Percentiles rank a stretch among this genome's conserved stretches.
Conservation (phyloP, 2,329 filamentous ascomycete genomes). For the Trichoderma arundinaceum region DNA sequence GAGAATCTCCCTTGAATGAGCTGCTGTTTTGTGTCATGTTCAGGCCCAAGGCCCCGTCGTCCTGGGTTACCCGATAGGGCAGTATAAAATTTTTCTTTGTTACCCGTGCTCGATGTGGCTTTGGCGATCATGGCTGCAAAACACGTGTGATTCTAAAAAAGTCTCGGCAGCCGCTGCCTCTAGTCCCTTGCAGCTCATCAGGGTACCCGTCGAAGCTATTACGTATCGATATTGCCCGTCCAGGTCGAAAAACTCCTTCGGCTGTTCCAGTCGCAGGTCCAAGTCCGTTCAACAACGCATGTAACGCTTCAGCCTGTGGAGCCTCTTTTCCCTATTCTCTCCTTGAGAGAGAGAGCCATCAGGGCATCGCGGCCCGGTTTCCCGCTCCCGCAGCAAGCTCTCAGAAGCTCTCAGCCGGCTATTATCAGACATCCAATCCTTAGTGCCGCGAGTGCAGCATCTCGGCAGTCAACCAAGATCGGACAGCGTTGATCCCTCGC, state of each 20-base stretch:
- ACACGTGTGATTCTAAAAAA: slow-evolving; percentile 25
- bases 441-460: slow-evolving; percentile 7
- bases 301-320: background rate
- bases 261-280: background rate
- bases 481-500: background rate
- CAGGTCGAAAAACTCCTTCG: background rate
- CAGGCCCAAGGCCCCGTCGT: background rate
- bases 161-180: slow-evolving; percentile 7
- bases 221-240: slow-evolving; percentile 10
- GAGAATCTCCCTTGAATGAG: background rate
- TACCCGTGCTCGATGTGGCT: slow-evolving; percentile 23
- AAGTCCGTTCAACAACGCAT: background rate
- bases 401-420: background rate
- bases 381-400: slow-evolving; percentile 19
- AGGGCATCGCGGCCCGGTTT: slow-evolving; percentile 12
- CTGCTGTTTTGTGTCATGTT: background rate
- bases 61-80: slow-evolving; percentile 1
- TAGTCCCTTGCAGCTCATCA: slow-evolving; percentile 12
- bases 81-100: background rate
- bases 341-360: background rate
- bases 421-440: background rate
- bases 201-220: slow-evolving; percentile 12
- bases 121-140: slow-evolving; percentile 19
- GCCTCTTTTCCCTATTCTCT: background rate
- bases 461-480: slow-evolving; percentile 21